Evolutionary conservation across 441 rosid species (phyloP), one percentile per base, ranked within the genome.

Genomic region (Codiaeum variegatum): DNA sequence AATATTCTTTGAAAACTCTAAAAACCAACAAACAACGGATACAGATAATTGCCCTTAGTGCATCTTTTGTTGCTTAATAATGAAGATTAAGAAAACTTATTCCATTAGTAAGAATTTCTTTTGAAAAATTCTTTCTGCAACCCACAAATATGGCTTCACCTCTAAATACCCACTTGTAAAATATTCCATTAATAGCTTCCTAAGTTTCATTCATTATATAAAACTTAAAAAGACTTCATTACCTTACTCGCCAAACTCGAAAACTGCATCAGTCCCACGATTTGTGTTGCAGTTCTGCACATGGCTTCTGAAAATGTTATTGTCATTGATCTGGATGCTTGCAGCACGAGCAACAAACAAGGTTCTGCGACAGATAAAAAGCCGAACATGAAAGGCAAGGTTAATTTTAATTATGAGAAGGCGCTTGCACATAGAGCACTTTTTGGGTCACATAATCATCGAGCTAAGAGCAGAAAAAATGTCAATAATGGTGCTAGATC

Each of bases 361-460:
- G 80, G 56, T 29, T 44, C 21, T 56, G 58, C 49, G 52, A 65
- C 70, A 36, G 79, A 75, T 32, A 73, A 49, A 73, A 73, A 29
- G 63, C 66, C 79, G 5, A 56, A 66, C 68, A 62, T 18, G 28
- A 74, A 68, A 32, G 77, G 69, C 38, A 11, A 77, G 2, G 68
- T 68, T 59, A 78, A 69, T 52, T 70, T 78, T 55, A 72, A 70
- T 56, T 71, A 72, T 19, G 84, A 81, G 75, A 85, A 81, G 75
- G 86, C 78, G 36, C 64, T 87, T 34, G 90, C 86, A 19, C 74
- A 62, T 34, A 82, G 88, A 74, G 88, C 83, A 24, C 67, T 85
- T 73, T 74, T 44, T 28, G 78, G 87, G 67, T 77, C 85, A 26
- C 80, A 70, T 28, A 67, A 46, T 73, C 76, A 58, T 51, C 67